These are phyloP conservation scores for Polytrichum formosum DNA, from an alignment of 225 moss, liverwort and hornwort genomes.

Conservation along the genomic window DNA sequence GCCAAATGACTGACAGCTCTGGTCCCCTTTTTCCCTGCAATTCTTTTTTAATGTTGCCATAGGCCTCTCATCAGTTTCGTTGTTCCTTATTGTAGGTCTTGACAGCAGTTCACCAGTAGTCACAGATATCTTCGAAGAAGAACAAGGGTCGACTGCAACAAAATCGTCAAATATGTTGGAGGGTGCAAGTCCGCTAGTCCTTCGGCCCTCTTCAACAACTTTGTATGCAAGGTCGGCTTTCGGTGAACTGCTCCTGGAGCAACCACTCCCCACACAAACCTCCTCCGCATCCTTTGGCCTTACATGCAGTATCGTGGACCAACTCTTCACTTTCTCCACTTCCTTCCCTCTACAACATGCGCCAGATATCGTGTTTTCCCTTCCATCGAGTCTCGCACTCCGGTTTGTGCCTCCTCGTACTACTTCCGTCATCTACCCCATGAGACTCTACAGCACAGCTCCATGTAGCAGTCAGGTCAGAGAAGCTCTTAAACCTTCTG, in stretches of 20 bases:
- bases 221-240: not conserved
- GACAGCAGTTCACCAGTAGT: not conserved
- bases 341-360: too few relatives aligned
- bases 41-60: not conserved
- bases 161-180: not conserved
- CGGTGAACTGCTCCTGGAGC: not conserved
- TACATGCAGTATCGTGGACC: not conserved
- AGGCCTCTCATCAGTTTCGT: constrained; percentile 1
- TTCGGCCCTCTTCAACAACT: not conserved
- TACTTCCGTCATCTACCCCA: not conserved
- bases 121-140: not conserved
- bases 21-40: not conserved
- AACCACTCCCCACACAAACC: not conserved
- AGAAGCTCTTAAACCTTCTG: not conserved
- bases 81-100: not conserved
- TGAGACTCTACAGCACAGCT: not conserved
- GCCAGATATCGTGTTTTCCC: not conserved
- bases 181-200: not conserved
- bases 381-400: not conserved
- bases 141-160: not conserved
- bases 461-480: not conserved
- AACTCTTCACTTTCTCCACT: too few relatives aligned
- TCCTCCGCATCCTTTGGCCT: not conserved
- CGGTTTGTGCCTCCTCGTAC: too few relatives aligned
- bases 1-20: not conserved